Base-by-base conservation (phyloP, 192 early-diverging fungal species). In the Spinellus fusiger region DNA sequence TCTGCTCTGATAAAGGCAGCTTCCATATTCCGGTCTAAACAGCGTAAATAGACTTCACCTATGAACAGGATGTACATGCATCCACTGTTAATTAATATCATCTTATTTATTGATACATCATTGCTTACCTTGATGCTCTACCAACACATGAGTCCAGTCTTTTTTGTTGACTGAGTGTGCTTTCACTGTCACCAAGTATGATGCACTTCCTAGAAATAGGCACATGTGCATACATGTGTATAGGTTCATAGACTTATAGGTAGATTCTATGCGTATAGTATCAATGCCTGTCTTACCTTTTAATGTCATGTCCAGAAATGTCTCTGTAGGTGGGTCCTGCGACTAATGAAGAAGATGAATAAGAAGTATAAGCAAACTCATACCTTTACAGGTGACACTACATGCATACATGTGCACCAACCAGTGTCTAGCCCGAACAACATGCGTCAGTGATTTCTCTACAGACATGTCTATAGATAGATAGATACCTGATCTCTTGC, bases 361-460 rank as follows among this genome's bases (percentile, higher is more conserved):
- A 55, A 35, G 20, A 16, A 32, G 28, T 55, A 35, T 55, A 23
- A 5, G 40, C 5, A 15, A 27, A 3, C 16, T 50, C 59, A 54
- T 54, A 63, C 61, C 33, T 54, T 53, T 10, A 47, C 26, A 23
- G 61, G 61, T 8, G 51, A 54, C 5, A 63, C 46, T 22, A 35
- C 25, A 54, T 63, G 61, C 61, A 63, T 63, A 35, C 61, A 63
- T 20, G 51, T 53, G 35, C 38, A 54, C 61, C 61, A 63, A 33
- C 51, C 61, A 20, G 50, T 28, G 23, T 63, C 61, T 63, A 53
- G 12, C 29, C 4, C 8, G n/a, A 56, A 9, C 7, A 18, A 23
- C 20, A 35, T 56, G 20, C 22, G 34, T 6, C 23, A 9, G 9
- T 34, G 10, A 54, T 25, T 25, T 10, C 18, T 25, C 15, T 20